phyloP scores from a whole-genome alignment of 768 basidiomycete species.

The Boletus pseudopeckii region DNA sequence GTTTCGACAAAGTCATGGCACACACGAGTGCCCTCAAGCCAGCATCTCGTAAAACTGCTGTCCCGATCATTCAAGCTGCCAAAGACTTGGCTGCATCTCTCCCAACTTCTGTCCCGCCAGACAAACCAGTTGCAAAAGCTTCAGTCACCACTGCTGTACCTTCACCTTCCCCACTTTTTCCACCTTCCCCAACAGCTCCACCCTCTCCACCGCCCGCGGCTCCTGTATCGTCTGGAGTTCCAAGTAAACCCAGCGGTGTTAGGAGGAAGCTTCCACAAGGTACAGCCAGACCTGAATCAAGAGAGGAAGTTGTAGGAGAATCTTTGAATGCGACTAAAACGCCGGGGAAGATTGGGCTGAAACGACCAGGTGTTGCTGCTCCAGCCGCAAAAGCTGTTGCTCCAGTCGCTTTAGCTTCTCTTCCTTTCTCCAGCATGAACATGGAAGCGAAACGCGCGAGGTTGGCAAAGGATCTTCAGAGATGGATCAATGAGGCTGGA shows the following conservation, averaged over 20 bases:
- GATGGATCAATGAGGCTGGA: constrained; percentile 86
- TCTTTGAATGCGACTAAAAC: constrained; percentile 28
- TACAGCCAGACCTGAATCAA: constrained; percentile 45
- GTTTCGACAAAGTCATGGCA: constrained; percentile 83
- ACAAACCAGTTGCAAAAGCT: constrained; percentile 29
- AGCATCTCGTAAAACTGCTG: constrained; percentile 78
- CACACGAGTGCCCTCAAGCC: constrained; percentile 87
- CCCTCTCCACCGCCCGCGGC: constrained; percentile 43
- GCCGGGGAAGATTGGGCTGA: constrained; percentile 40
- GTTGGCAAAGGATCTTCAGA: constrained; percentile 69
- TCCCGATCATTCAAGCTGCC: constrained; percentile 87
- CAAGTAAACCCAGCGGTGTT: constrained; percentile 57
- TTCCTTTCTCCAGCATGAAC: constrained; percentile 34
- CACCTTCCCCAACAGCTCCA: constrained; percentile 36
- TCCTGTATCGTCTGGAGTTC: constrained; percentile 24
- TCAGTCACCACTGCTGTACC: constrained; percentile 18
- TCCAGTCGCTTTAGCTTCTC: constrained; percentile 31
- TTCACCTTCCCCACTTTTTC: constrained; percentile 25
- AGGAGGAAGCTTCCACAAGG: constrained; percentile 71
- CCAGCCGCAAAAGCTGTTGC: constrained; percentile 31
- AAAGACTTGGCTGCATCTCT: constrained; percentile 41
- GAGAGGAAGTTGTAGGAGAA: constrained; percentile 38
- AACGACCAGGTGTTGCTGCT: constrained; percentile 40
- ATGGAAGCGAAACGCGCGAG: constrained; percentile 55
- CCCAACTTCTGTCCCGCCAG: constrained; percentile 28